Conservation (phyloP, 1,139 yeast genomes). For the Pichia sp. region DNA sequence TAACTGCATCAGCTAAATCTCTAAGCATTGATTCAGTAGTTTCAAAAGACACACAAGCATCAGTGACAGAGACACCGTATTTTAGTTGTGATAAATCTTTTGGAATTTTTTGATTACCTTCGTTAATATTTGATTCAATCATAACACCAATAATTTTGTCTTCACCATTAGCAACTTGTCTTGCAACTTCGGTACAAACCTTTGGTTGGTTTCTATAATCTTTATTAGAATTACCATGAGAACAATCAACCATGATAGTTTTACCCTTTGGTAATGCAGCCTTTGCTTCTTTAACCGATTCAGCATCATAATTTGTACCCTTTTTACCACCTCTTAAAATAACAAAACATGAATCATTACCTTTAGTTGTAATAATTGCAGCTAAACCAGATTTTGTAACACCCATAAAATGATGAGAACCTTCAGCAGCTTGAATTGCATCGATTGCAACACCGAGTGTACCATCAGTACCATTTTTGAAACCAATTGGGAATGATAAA, state of each 20-base stretch:
- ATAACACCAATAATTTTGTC: constrained; percentile 79
- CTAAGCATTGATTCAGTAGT: constrained; percentile 75
- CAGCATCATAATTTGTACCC: constrained; percentile 87
- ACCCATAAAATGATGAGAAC: constrained; percentile 92
- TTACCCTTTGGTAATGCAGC: constrained; percentile 45
- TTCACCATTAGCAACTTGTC: constrained; percentile 79
- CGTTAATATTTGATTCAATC: constrained; percentile 91
- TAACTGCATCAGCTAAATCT: constrained; percentile 75
- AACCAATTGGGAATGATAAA: constrained; percentile 94
- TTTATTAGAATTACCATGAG: constrained; percentile 94
- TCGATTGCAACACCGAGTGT: constrained; percentile 88
- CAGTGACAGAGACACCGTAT: constrained; percentile 95
- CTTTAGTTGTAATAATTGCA: constrained; percentile 92
- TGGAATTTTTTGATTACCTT: constrained; percentile 87
- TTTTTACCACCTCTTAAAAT: constrained; percentile 93
- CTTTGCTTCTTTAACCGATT: constrained; percentile 71
- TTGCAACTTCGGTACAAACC: constrained; percentile 72
- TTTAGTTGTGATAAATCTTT: constrained; percentile 66
- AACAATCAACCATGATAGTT: constrained; percentile 88
- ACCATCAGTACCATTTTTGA: constrained; percentile 98
- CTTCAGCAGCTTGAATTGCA: constrained; percentile 88
- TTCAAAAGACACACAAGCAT: constrained; percentile 94
- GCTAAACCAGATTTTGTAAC: constrained; percentile 96
- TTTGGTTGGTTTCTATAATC: constrained; percentile 92
- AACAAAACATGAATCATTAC: constrained; percentile 83